Evolutionary conservation across 83 land plant genomes (phyloP), one percentile per base, ranked within the genome.

Genomic region (Thuja plicata): DNA sequence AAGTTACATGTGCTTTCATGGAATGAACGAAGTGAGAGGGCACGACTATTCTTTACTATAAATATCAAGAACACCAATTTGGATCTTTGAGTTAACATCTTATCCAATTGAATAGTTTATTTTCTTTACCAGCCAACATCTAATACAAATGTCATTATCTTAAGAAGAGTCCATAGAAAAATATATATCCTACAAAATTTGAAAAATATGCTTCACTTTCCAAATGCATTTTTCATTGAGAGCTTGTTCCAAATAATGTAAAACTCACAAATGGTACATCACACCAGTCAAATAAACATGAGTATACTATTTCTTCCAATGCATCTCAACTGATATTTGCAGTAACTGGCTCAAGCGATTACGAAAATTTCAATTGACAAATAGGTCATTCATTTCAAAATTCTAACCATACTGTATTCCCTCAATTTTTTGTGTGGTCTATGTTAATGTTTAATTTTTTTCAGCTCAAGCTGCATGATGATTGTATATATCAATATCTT

Each of bases 221-320:
- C 21, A 88, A 34, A 48, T 46, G 66, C 87, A 88, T 41, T 88
- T 38, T 34, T 84, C 30, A 27, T 60, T 46, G 7, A 46, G 48
- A 46, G 7, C 48, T 46, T 17, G 13, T 27, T 80, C 55, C 50
- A 48, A 45, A 88, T 5, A 85, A 46, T 15, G 5, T 8, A 50
- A 66, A 62, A 7, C 54, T 38, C 46, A 50, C 32, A 38, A n/a
- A 52, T 32, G 32, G 8, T 24, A 16, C 48, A 9, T 50, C 40
- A 88, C 94, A 98, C 99, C 99, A 98, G 92, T 98, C 99, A 93
- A 98, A 98, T 87, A 98, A 89, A 50, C 99, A 90, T 45, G 99
- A 96, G 90, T 98, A 98, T 70, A 97, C 88, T n/a, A 99, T 98
- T 88, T 98, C 97, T 74, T 99, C 99, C 45, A 98, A 93, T 78